Conservation (phyloP, 805 yeast species). For the Tetrapisispora pingtungensis region DNA sequence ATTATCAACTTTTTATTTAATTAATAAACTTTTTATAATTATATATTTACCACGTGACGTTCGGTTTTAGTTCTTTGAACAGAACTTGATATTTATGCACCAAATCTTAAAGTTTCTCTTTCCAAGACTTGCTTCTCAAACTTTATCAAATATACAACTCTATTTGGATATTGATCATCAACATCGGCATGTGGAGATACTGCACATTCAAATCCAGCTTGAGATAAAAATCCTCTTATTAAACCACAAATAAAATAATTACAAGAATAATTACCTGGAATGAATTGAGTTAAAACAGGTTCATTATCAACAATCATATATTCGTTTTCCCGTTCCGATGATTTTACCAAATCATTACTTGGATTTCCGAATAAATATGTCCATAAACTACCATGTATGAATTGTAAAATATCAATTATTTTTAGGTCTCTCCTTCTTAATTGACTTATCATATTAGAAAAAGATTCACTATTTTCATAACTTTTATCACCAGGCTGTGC, state of each 20-base stretch:
- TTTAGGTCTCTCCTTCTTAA: conserved; percentile 45
- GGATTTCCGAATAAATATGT: conserved; percentile 59
- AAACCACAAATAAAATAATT: conserved; percentile 80
- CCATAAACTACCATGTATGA: conserved; percentile 70
- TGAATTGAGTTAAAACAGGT: conserved; percentile 58
- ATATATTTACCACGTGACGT: too few relatives aligned
- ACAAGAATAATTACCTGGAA: conserved; percentile 67
- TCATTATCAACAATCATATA: conserved; percentile 74
- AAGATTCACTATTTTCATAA: conserved; percentile 10
- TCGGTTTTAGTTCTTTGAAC: too few relatives aligned
- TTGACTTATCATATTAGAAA: conserved; percentile 16
- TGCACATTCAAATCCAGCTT: conserved; percentile 57
- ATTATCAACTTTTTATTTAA: too few relatives aligned
- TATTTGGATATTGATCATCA: conserved; percentile 40
- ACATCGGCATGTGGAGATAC: conserved; percentile 78
- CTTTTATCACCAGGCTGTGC: background rate
- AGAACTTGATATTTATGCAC: background rate
- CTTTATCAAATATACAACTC: conserved; percentile 69
- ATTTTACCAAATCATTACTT: conserved; percentile 68
- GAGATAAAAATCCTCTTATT: conserved; percentile 71
- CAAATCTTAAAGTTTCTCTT: conserved; percentile 41
- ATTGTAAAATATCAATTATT: conserved; percentile 59
- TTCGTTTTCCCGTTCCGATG: conserved; percentile 54
- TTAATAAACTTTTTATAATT: too few relatives aligned
- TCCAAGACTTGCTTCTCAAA: conserved; percentile 50